Evolutionary conservation across 306 rosid genomes (phyloP).

Genomic region (Dalbergia cochinchinensis): DNA sequence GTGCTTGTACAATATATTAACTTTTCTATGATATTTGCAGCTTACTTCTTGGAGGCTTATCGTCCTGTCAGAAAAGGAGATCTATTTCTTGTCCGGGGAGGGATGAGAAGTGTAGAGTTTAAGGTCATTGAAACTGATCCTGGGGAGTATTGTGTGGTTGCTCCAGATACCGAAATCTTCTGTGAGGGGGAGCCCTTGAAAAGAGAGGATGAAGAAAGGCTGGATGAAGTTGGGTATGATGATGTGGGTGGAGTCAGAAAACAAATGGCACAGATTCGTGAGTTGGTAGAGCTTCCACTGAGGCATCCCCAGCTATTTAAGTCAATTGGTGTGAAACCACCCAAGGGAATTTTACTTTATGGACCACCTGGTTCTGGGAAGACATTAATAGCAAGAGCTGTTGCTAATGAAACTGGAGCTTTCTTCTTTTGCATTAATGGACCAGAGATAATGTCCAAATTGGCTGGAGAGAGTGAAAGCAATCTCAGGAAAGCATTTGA

Average conservation of each 20-base stretch:
- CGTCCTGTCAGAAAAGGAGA: slow-evolving; percentile 79
- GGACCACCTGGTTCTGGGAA: slow-evolving; percentile 81
- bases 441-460: slow-evolving; percentile 76
- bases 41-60: slow-evolving; percentile 75
- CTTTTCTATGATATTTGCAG: slow-evolving; percentile 48
- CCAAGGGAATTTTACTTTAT: slow-evolving; percentile 73
- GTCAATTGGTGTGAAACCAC: slow-evolving; percentile 79
- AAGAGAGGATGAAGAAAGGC: slow-evolving; percentile 73
- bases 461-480: slow-evolving; percentile 80
- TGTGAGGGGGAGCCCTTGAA: slow-evolving; percentile 71
- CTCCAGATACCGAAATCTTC: slow-evolving; percentile 73
- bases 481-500: slow-evolving; percentile 76
- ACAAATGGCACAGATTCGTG: slow-evolving; percentile 81
- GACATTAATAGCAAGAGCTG: slow-evolving; percentile 72
- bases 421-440: slow-evolving; percentile 74
- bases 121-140: slow-evolving; percentile 79
- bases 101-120: slow-evolving; percentile 79
- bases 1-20: slow-evolving; percentile 34
- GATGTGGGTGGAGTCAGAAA: slow-evolving; percentile 79
- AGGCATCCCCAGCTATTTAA: slow-evolving; percentile 77
- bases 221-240: slow-evolving; percentile 75
- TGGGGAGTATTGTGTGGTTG: slow-evolving; percentile 70
- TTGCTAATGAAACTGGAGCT: slow-evolving; percentile 78
- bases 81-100: slow-evolving; percentile 73
- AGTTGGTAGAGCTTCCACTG: slow-evolving; percentile 71